A percentile compares a stretch with the other conserved stretches of the same genome.
Conservation (phyloP, 306 rosid genomes). For the Casuarina equisetifolia region DNA sequence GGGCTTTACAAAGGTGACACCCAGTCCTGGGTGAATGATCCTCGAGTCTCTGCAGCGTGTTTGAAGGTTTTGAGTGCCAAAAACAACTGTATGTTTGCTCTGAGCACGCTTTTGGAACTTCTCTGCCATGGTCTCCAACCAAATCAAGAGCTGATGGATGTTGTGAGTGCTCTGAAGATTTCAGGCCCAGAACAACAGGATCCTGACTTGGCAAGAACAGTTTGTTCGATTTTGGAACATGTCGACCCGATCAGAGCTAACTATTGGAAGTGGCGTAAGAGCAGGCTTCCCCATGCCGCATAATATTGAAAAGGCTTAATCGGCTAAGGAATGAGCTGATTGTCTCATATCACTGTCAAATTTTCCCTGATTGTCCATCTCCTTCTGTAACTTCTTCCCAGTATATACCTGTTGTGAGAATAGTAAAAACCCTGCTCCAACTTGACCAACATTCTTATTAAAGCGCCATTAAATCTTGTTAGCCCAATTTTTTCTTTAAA, state of each 20-base stretch:
- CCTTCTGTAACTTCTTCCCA: no score
- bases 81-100: constrained; percentile 46
- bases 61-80: constrained; percentile 54
- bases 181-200: constrained; percentile 28
- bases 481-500: no score
- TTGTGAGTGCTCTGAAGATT: no score
- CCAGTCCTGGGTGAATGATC: constrained; percentile 52
- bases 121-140: no score
- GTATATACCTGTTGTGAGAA: no score
- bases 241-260: constrained; percentile 68
- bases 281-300: constrained; percentile 44
- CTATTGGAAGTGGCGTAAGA: constrained; percentile 85
- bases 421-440: no score
- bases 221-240: constrained; percentile 62
- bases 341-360: neutral
- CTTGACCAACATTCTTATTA: no score
- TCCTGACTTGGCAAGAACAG: constrained; percentile 44
- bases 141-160: constrained; percentile 38
- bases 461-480: no score
- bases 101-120: no score
- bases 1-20: constrained; percentile 74
- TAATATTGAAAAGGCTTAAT: neutral
- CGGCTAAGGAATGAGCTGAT: neutral
- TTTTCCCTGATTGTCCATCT: no score
- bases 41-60: constrained; percentile 55